Evolutionary conservation across 495 filamentous ascomycete species (phyloP).

Genomic region (Glutinoglossum americanum): DNA sequence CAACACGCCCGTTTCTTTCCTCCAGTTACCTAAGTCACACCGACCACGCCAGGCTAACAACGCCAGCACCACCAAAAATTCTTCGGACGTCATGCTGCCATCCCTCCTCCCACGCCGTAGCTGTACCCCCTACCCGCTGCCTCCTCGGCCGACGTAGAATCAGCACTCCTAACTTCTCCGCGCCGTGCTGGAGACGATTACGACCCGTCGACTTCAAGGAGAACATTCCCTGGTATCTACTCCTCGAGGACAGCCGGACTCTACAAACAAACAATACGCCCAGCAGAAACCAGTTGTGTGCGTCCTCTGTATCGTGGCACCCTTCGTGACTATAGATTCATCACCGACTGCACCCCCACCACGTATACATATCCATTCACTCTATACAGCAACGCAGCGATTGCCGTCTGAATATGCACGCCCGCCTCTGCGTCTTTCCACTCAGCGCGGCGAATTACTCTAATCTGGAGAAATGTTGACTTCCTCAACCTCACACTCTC

Average conservation of each 20-base stretch:
- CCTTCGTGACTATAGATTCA: slow-evolving; percentile 5
- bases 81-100: background rate
- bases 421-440: background rate
- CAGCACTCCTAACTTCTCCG: background rate
- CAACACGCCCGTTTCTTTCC: background rate
- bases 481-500: slow-evolving; percentile 14
- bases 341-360: background rate
- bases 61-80: background rate
- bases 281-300: background rate
- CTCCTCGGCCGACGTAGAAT: background rate
- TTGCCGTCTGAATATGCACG: background rate
- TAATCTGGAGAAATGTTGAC: slow-evolving; percentile 12
- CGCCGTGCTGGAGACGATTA: background rate
- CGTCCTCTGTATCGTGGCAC: background rate
- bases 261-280: background rate
- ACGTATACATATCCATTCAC: background rate
- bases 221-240: background rate
- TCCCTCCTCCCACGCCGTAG: background rate
- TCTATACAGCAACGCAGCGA: background rate
- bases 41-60: background rate
- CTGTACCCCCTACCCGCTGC: background rate
- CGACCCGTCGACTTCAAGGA: background rate
- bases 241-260: background rate
- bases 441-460: background rate
- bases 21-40: background rate